Conservation (phyloP, 805 yeast species). For the Debaryomyces prosopidis region DNA sequence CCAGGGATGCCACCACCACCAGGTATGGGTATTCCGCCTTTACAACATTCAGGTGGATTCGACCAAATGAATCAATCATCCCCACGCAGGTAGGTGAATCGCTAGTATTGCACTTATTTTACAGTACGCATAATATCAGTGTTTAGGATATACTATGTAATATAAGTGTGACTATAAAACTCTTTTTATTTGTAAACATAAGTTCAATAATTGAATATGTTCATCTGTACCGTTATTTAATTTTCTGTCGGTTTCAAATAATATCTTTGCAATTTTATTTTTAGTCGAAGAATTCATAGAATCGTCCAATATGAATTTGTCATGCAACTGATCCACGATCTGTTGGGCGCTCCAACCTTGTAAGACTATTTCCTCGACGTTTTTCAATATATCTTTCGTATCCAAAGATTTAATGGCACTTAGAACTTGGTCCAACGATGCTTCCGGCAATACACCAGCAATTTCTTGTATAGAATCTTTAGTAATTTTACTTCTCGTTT, state of each 20-base stretch:
- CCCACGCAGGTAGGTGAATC: background rate
- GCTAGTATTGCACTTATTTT: background rate
- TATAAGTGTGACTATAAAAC: conserved; percentile 9
- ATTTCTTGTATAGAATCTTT: conserved; percentile 58
- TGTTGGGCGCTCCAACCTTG: conserved; percentile 84
- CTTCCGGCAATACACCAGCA: conserved; percentile 70
- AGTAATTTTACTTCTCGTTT: conserved; percentile 42
- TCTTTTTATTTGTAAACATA: conserved; percentile 38
- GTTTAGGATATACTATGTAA: background rate
- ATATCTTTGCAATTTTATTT: conserved; percentile 57
- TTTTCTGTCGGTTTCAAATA: conserved; percentile 75
- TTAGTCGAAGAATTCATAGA: conserved; percentile 53
- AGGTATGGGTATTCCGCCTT: conserved; percentile 6
- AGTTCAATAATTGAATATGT: conserved; percentile 73
- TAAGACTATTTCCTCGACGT: conserved; percentile 52
- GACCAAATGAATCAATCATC: background rate
- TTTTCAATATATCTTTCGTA: conserved; percentile 30
- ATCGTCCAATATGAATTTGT: conserved; percentile 58
- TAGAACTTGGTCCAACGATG: conserved; percentile 43
- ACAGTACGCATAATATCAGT: background rate
- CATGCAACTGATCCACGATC: conserved; percentile 70
- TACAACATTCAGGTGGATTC: conserved; percentile 10
- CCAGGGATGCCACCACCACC: conserved; percentile 16
- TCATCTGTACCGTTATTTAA: conserved; percentile 88
- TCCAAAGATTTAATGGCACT: conserved; percentile 27